phyloP scores from a whole-genome alignment of 2,329 filamentous ascomycete species.

The Hymenoscyphus fructigenus region DNA sequence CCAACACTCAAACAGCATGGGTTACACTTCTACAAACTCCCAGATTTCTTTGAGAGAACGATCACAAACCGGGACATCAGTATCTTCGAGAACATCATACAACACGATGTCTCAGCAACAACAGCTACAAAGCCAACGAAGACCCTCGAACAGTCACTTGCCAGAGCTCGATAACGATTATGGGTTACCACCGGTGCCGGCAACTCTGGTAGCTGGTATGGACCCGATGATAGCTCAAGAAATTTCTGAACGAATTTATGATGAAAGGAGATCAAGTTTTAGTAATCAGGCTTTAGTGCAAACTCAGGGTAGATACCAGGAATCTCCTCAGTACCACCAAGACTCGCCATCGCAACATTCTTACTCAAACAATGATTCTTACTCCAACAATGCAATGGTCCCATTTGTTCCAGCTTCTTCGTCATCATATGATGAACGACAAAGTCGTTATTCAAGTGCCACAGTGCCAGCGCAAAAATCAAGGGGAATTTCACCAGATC shows the following conservation, averaged over 20 bases:
- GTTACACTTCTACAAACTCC: conserved; percentile 29
- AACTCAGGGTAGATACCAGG: conserved; percentile 41
- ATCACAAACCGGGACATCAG: conserved; percentile 24
- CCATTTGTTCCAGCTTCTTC: conserved; percentile 28
- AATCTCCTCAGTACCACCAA: conserved; percentile 30
- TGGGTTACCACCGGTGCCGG: conserved; percentile 49
- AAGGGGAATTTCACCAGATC: conserved; percentile 32
- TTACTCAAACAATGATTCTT: conserved; percentile 20
- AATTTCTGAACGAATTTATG: conserved; percentile 56
- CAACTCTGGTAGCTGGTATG: conserved; percentile 60
- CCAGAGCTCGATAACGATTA: conserved; percentile 34
- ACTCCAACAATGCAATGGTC: conserved; percentile 27
- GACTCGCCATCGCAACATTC: conserved; percentile 21
- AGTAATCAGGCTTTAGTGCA: conserved; percentile 38
- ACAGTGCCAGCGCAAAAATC: conserved; percentile 36
- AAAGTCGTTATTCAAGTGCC: conserved; percentile 28
- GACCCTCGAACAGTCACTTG: conserved; percentile 25
- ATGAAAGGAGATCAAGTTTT: conserved; percentile 53
- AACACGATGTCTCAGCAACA: conserved; percentile 21
- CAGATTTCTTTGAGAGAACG: conserved; percentile 29
- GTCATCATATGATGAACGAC: conserved; percentile 32
- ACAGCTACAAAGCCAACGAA: conserved; percentile 24
- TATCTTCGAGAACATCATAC: conserved; percentile 32
- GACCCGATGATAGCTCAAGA: conserved; percentile 57
- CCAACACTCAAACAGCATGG: conserved; percentile 30